Evolutionary conservation across 495 filamentous ascomycete species (phyloP).

Genomic region (Penicillium bovifimosum): DNA sequence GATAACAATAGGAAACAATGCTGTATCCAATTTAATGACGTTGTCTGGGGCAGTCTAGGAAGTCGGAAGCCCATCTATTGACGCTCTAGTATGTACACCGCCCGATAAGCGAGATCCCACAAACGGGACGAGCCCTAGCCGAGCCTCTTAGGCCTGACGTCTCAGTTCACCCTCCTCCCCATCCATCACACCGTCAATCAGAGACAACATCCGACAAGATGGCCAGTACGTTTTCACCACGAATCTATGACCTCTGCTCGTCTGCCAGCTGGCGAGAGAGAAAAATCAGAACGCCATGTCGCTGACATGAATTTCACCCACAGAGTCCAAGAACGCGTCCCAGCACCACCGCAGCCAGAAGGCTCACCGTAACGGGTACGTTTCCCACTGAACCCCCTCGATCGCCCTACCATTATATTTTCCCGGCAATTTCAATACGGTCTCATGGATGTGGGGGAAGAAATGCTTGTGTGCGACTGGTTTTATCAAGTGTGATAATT

Average conservation of each 20-base stretch:
- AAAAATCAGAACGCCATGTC: slow-evolving; percentile 9
- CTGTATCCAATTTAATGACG: neutral
- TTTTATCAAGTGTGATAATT: slow-evolving; percentile 5
- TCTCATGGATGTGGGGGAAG: neutral
- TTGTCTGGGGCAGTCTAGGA: neutral
- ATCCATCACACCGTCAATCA: slow-evolving; percentile 31
- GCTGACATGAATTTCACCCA: slow-evolving; percentile 26
- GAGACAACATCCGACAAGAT: slow-evolving; percentile 48
- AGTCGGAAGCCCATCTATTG: neutral
- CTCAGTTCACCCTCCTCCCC: slow-evolving; percentile 22
- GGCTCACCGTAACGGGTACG: slow-evolving; percentile 96
- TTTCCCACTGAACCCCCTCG: slow-evolving; percentile 16
- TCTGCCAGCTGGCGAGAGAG: slow-evolving; percentile 3
- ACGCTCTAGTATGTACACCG: slow-evolving; percentile 22
- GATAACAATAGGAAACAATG: neutral
- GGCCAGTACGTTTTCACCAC: slow-evolving; percentile 41
- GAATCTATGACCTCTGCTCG: neutral
- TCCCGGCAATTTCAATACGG: neutral
- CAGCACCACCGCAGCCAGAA: slow-evolving; percentile 97
- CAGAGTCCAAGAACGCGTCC: slow-evolving; percentile 98
- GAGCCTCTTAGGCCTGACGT: slow-evolving; percentile 26
- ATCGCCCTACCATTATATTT: neutral
- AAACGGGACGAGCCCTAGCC: slow-evolving; percentile 41
- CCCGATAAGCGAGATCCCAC: slow-evolving; percentile 47
- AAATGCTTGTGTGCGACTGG: neutral